Evolutionary conservation across 495 filamentous ascomycete species (phyloP).

Genomic region (Neurospora sp.): DNA sequence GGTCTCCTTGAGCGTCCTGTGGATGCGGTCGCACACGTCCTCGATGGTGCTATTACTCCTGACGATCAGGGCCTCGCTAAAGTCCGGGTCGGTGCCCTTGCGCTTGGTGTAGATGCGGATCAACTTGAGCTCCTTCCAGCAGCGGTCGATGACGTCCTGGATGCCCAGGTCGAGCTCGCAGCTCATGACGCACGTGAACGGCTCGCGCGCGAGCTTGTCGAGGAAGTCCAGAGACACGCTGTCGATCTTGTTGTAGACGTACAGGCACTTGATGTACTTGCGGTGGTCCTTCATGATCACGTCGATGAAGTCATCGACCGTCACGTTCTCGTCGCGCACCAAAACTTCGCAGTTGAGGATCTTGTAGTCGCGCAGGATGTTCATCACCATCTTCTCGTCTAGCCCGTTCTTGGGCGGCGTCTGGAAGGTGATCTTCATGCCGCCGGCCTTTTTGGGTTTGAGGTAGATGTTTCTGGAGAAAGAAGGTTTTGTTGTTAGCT

Average conservation of each 20-base stretch:
- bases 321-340: slow-evolving; percentile 87
- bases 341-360: slow-evolving; percentile 96
- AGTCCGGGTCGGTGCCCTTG: slow-evolving; percentile 86
- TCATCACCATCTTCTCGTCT: slow-evolving; percentile 95
- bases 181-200: slow-evolving; percentile 91
- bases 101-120: slow-evolving; percentile 95
- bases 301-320: slow-evolving; percentile 97
- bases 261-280: slow-evolving; percentile 92
- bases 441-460: slow-evolving; percentile 94
- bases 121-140: slow-evolving; percentile 88
- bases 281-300: slow-evolving; percentile 96
- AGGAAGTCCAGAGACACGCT: slow-evolving; percentile 87
- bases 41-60: slow-evolving; percentile 79
- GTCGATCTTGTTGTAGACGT: slow-evolving; percentile 99
- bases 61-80: slow-evolving; percentile 89
- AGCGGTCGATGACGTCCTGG: slow-evolving; percentile 85
- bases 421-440: slow-evolving; percentile 97
- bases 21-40: slow-evolving; percentile 94
- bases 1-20: slow-evolving; percentile 90
- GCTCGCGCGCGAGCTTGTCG: slow-evolving; percentile 82
- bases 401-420: slow-evolving; percentile 68
- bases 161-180: slow-evolving; percentile 98
- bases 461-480: slow-evolving; percentile 82
- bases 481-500: not conserved
- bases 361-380: slow-evolving; percentile 96